Conservation (phyloP, 169 alveolate species). For the Plasmodium chabaudi region DNA sequence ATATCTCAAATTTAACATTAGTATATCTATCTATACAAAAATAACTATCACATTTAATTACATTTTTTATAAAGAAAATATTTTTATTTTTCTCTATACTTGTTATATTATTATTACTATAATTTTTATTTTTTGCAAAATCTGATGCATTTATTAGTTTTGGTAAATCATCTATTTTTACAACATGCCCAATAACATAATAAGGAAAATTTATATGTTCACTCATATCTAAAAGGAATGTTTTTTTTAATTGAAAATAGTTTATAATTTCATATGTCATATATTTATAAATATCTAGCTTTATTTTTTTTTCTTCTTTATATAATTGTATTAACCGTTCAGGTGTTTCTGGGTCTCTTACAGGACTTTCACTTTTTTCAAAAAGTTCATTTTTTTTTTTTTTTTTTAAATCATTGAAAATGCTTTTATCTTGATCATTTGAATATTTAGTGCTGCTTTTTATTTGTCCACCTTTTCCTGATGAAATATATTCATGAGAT, state of each 20-base stretch:
- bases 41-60: constrained; percentile 37
- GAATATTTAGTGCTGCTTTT: not conserved
- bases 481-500: not conserved
- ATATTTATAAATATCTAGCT: constrained; percentile 55
- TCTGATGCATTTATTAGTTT: constrained; percentile 5
- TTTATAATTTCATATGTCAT: constrained; percentile 66
- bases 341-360: constrained; percentile 24
- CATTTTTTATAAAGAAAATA: constrained; percentile 52
- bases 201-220: constrained; percentile 60
- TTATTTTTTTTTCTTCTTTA: constrained; percentile 65
- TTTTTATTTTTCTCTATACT: constrained; percentile 2
- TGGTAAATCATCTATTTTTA: constrained; percentile 25
- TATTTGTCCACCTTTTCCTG: not conserved
- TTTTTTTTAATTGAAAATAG: constrained; percentile 64
- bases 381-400: not conserved
- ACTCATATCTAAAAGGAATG: constrained; percentile 71
- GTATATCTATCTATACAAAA: constrained; percentile 59
- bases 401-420: constrained; percentile 24
- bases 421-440: constrained; percentile 17
- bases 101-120: not conserved
- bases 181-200: constrained; percentile 46
- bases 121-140: not conserved
- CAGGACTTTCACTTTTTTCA: not conserved
- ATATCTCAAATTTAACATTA: constrained; percentile 55
- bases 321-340: constrained; percentile 66